Base-by-base conservation (phyloP, 2,329 filamentous ascomycete genomes). In the Aspergillus sp. region DNA sequence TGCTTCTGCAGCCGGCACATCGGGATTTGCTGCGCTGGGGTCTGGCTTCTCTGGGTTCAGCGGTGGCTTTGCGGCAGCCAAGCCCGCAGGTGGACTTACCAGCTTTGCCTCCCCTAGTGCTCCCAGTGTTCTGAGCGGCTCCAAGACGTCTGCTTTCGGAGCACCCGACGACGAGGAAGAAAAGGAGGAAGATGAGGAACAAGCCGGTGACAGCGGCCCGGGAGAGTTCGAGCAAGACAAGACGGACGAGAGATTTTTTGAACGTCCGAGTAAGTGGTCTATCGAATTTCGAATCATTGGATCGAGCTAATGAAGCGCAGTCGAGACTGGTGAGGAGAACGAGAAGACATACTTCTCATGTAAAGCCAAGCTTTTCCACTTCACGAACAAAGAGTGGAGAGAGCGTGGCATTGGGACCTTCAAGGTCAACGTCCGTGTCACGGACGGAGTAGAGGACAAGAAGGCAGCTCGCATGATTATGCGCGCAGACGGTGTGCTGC, bases 401-500 rank as follows among this genome's bases (percentile, higher is more conserved):
- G 94, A 98, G 78, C 88, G 93, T 55, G 93, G 93, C 12, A 84
- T 88, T 4, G 93, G 93, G 48, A 89, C 89, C 68, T 82, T 97
- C 67, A 95, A 95, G 78, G 84, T 97, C 73, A 97, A 97, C 70
- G 88, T 89, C 13, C 85, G 86, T 2, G 82, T 85, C 65, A 76
- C 30, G 5, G 81, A 84, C 23, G 82, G 85, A 43, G 82, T 88
- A 60, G 82, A 86, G 59, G 84, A 74, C 55, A 75, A 76, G 39
- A 74, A 70, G 48, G 81, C 80, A 62, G 85, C 89, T 23, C 89
- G 94, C 45, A 85, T 98, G 66, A 85, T 98, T 63, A 92, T 97
- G 87, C 89, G 94, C 17, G 92, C 96, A 67, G 93, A 97, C 70
- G 92, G 92, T 62, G 95, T 91, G 1, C 88, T 93, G 70, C 87